phyloP scores from a whole-genome alignment of 2,329 filamentous ascomycete species.

The Colletotrichum abscissum region DNA sequence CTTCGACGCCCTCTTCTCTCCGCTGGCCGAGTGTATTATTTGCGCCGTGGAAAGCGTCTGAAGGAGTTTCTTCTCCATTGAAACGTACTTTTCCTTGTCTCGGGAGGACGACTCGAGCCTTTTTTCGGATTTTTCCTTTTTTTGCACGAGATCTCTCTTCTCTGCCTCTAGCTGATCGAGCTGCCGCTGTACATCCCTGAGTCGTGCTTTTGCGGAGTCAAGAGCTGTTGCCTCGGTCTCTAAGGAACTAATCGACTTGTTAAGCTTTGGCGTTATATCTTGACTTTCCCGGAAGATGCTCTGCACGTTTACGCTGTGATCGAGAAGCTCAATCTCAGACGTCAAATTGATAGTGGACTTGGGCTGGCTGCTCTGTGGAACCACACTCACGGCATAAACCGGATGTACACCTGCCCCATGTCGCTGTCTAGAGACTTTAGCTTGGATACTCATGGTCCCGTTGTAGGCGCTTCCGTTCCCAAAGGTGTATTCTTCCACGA shows the following conservation, averaged over 20 bases:
- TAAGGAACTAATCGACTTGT: neutral
- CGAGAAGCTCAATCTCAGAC: neutral
- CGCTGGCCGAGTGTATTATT: neutral
- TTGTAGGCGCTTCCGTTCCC: neutral
- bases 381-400: neutral
- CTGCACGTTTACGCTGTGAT: neutral
- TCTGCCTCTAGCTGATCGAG: neutral
- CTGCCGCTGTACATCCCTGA: neutral
- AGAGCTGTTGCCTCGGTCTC: neutral
- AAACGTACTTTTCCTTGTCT: too few relatives aligned
- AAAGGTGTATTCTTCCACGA: neutral
- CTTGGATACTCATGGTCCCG: neutral
- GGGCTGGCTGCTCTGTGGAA: neutral
- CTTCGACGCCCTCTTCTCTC: neutral
- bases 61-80: neutral
- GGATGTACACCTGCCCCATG: neutral
- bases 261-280: neutral
- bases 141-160: neutral
- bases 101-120: too few relatives aligned
- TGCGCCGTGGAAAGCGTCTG: neutral
- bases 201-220: neutral
- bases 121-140: neutral
- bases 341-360: neutral
- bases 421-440: neutral
- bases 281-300: neutral